Conservation (phyloP, 805 yeast species). For the Ogataea nitratoaversa region DNA sequence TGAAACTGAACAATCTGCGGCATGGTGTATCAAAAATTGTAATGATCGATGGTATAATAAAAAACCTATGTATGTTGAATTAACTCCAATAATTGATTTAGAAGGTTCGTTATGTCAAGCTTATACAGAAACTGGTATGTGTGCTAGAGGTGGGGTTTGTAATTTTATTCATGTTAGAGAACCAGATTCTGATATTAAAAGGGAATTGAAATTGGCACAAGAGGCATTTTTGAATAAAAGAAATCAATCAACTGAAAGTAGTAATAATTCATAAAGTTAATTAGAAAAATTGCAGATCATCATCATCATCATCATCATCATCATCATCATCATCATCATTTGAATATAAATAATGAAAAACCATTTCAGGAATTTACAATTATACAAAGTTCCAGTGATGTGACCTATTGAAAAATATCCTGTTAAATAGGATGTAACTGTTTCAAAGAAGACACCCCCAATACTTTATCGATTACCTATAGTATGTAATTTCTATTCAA, state of each 20-base stretch:
- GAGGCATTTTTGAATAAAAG: neutral
- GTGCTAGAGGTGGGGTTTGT: slow-evolving; percentile 80
- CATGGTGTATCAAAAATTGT: slow-evolving; percentile 52
- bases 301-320: too few species aligned
- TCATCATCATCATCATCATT: too few species aligned
- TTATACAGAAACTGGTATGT: slow-evolving; percentile 45
- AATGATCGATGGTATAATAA: slow-evolving; percentile 80
- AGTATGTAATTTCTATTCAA: too few species aligned
- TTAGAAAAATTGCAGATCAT: too few species aligned
- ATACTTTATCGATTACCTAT: too few species aligned
- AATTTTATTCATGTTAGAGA: slow-evolving; percentile 78
- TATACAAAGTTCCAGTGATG: too few species aligned
- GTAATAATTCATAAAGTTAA: too few species aligned
- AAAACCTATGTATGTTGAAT: slow-evolving; percentile 73
- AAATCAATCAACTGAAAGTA: neutral
- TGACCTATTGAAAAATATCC: too few species aligned
- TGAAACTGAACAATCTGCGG: slow-evolving; percentile 51
- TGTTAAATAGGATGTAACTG: too few species aligned
- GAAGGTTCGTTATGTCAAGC: slow-evolving; percentile 73
- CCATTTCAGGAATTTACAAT: too few species aligned
- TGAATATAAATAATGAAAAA: too few species aligned
- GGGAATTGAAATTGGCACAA: slow-evolving; percentile 7
- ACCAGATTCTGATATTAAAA: slow-evolving; percentile 38
- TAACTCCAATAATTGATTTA: slow-evolving; percentile 69
- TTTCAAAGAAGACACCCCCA: too few species aligned